Percentiles rank a stretch among this genome's conserved stretches.
These are phyloP conservation scores for Fusarium falciforme DNA, from an alignment of 2,329 filamentous ascomycete species.

Conservation along the genomic window DNA sequence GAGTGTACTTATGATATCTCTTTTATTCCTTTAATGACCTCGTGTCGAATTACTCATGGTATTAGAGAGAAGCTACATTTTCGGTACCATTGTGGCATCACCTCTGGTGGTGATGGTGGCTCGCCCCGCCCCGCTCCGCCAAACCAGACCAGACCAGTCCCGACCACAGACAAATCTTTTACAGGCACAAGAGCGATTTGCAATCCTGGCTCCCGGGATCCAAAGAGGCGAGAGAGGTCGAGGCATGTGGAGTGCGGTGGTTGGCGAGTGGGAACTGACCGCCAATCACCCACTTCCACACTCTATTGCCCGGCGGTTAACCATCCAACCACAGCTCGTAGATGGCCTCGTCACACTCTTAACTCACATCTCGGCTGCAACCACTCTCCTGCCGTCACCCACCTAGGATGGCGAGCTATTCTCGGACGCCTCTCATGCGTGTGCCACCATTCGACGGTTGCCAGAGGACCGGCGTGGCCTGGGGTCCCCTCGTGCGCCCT, in stretches of 20 bases:
- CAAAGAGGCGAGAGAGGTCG: constrained; percentile 21
- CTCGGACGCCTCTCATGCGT: constrained; percentile 51
- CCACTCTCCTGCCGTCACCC: constrained; percentile 45
- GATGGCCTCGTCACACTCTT: constrained; percentile 36
- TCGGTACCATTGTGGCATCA: not conserved
- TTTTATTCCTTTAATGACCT: not conserved
- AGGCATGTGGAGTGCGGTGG: constrained; percentile 31
- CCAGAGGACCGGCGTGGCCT: constrained; percentile 40
- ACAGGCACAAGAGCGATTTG: constrained; percentile 12
- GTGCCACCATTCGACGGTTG: constrained; percentile 47
- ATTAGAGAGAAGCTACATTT: not conserved
- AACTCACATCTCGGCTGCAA: constrained; percentile 42
- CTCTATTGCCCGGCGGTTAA: constrained; percentile 53
- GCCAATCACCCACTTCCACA: constrained; percentile 38
- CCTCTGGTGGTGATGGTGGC: constrained; percentile 18
- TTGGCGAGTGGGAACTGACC: constrained; percentile 24
- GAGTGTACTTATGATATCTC: not conserved
- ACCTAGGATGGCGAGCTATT: constrained; percentile 51
- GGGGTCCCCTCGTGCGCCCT: constrained; percentile 33
- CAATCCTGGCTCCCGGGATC: constrained; percentile 21
- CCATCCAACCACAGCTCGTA: constrained; percentile 55
- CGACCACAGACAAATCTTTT: constrained; percentile 18
- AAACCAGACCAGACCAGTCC: not conserved
- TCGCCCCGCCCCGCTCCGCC: constrained; percentile 32
- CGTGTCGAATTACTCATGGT: not conserved